phyloP scores from a whole-genome alignment of 1,284 basidiomycete species.

The Sanghuangporus baumii region DNA sequence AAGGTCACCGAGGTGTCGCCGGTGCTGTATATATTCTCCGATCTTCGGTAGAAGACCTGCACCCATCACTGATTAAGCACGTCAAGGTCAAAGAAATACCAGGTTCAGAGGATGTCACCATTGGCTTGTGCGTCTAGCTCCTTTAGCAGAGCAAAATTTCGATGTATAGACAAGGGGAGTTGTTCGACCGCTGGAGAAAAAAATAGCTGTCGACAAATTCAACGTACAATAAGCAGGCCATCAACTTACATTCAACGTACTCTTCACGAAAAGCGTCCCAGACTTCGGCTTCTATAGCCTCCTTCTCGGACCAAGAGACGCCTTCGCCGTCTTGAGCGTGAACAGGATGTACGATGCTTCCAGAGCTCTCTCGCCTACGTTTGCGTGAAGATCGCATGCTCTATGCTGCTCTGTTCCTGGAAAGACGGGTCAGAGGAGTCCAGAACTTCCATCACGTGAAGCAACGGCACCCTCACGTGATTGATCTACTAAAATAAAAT shows the following conservation, averaged over 20 bases:
- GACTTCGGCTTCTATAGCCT: slow-evolving; percentile 51
- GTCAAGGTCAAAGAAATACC: not conserved
- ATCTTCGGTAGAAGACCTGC: not conserved
- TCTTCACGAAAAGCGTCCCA: slow-evolving; percentile 79
- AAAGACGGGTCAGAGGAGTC: not conserved
- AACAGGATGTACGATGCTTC: not conserved
- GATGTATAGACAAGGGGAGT: slow-evolving; percentile 77
- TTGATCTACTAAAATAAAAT: not conserved
- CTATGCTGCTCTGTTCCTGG: not conserved
- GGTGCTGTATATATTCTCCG: not conserved
- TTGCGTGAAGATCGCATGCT: slow-evolving; percentile 3
- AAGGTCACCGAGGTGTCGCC: not conserved
- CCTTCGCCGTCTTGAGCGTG: slow-evolving; percentile 10
- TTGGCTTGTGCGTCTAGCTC: slow-evolving; percentile 77
- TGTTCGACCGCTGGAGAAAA: slow-evolving; percentile 68
- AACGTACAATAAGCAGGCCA: not conserved
- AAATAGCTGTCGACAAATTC: not conserved
- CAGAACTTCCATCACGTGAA: not conserved
- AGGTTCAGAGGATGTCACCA: slow-evolving; percentile 35
- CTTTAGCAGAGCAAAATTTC: slow-evolving; percentile 73
- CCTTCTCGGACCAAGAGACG: slow-evolving; percentile 20
- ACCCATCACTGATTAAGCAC: not conserved
- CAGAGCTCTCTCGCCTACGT: slow-evolving; percentile 2
- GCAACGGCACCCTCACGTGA: not conserved
- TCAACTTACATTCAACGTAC: slow-evolving; percentile 65